Evolutionary conservation across 2,329 filamentous ascomycete genomes (phyloP).

Genomic region (Mariannaea sp.): DNA sequence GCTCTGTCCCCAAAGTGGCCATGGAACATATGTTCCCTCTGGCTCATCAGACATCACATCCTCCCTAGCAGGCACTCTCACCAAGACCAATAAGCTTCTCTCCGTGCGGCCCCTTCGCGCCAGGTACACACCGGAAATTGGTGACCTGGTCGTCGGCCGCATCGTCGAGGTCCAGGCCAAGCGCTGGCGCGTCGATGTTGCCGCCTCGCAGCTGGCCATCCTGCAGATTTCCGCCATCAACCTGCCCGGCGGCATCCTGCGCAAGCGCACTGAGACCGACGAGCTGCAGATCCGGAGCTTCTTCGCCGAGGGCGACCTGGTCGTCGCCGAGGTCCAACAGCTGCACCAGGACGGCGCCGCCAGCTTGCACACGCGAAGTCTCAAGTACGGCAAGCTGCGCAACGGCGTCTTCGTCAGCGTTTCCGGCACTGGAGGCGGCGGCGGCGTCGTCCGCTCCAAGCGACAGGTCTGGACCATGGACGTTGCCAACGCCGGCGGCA

Average conservation of each 20-base stretch:
- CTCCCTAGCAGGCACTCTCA: slow-evolving; percentile 86
- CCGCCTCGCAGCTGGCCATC: slow-evolving; percentile 81
- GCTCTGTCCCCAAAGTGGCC: slow-evolving; percentile 63
- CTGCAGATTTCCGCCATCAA: slow-evolving; percentile 91
- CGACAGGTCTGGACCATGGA: slow-evolving; percentile 88
- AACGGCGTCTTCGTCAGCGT: slow-evolving; percentile 91
- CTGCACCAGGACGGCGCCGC: slow-evolving; percentile 86
- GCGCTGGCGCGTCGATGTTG: slow-evolving; percentile 94
- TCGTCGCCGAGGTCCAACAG: slow-evolving; percentile 93
- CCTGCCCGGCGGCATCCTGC: slow-evolving; percentile 87
- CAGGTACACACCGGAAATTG: slow-evolving; percentile 93
- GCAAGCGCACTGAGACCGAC: slow-evolving; percentile 91
- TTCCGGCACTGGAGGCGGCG: slow-evolving; percentile 80
- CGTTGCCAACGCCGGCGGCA: slow-evolving; percentile 58
- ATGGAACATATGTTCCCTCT: slow-evolving; percentile 81
- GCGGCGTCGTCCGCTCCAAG: slow-evolving; percentile 81
- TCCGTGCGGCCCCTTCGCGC: slow-evolving; percentile 89
- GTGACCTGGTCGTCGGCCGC: slow-evolving; percentile 90
- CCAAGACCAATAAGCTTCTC: slow-evolving; percentile 95
- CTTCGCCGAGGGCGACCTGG: slow-evolving; percentile 90
- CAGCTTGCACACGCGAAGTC: slow-evolving; percentile 82
- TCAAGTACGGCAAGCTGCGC: slow-evolving; percentile 93
- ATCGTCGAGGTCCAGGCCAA: slow-evolving; percentile 93
- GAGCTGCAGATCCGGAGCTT: slow-evolving; percentile 98
- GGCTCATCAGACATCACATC: slow-evolving; percentile 74